Evolutionary conservation across 352 stramenopile species (phyloP).

Genomic region (Globisporangium lucens): DNA sequence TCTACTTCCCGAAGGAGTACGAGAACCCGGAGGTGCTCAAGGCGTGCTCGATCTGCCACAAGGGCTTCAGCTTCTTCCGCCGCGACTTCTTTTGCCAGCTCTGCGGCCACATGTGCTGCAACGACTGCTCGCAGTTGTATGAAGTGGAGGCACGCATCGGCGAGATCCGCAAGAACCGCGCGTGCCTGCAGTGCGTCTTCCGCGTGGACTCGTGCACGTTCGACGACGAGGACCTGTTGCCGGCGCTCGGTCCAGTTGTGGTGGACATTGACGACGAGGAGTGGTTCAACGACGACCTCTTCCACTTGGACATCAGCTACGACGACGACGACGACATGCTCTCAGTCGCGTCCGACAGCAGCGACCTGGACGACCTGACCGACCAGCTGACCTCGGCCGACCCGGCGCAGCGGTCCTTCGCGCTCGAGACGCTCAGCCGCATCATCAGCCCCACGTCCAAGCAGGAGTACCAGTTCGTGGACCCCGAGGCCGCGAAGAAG

Average conservation of each 20-base stretch:
- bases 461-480: conserved; percentile 10
- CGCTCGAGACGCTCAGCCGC: conserved; percentile 41
- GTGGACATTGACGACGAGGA: conserved; percentile 35
- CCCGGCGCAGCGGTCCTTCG: conserved; percentile 29
- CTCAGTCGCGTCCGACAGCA: conserved; percentile 25
- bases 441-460: conserved; percentile 30
- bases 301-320: conserved; percentile 13
- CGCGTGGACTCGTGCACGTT: conserved; percentile 43
- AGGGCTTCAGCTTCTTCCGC: conserved; percentile 44
- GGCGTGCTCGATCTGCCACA: conserved; percentile 46
- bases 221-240: conserved; percentile 44
- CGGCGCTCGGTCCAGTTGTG: conserved; percentile 39
- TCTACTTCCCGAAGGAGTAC: conserved; percentile 52
- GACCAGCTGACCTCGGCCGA: conserved; percentile 41
- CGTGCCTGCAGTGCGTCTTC: conserved; percentile 41
- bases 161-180: conserved; percentile 38
- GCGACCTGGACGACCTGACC: conserved; percentile 26
- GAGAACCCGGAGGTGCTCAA: conserved; percentile 25
- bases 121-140: conserved; percentile 40
- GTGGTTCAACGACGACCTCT: conserved; percentile 33
- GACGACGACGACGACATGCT: conserved; percentile 26
- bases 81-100: conserved; percentile 52
- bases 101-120: conserved; percentile 42
- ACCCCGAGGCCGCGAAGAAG: conserved; percentile 3
- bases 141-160: conserved; percentile 41